Conservation (phyloP, 768 basidiomycete species). For the Kondoa malvinella region DNA sequence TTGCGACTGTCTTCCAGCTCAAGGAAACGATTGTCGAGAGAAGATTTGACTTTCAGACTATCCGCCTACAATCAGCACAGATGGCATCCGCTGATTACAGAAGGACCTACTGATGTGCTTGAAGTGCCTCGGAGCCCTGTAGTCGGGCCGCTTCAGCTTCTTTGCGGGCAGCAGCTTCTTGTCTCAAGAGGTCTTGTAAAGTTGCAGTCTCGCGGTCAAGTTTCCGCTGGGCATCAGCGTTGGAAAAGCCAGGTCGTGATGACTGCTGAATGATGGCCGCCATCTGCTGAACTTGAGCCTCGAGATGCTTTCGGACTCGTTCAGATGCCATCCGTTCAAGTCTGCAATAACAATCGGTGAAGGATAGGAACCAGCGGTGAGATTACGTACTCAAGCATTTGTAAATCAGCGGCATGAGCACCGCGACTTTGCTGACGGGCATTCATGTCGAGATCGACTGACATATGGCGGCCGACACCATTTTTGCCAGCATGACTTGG, state of each 20-base stretch:
- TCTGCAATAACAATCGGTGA: not conserved
- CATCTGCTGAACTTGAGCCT: constrained; percentile 6
- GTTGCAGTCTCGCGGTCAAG: not conserved
- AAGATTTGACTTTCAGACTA: constrained; percentile 8
- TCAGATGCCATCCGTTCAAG: not conserved
- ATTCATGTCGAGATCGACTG: not conserved
- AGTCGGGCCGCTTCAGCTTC: constrained; percentile 6
- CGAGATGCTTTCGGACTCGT: constrained; percentile 1
- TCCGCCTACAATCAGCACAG: not conserved
- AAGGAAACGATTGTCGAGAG: constrained; percentile 6
- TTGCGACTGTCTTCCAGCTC: constrained; percentile 7
- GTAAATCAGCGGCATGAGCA: not conserved
- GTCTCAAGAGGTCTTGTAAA: constrained; percentile 1
- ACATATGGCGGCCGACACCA: not conserved
- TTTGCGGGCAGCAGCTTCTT: constrained; percentile 3
- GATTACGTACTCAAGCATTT: constrained; percentile 8
- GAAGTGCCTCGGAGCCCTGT: constrained; percentile 7
- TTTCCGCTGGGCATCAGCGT: not conserved
- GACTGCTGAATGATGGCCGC: not conserved
- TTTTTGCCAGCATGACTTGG: not conserved
- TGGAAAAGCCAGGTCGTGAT: not conserved
- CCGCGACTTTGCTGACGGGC: not conserved
- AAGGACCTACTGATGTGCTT: constrained; percentile 1
- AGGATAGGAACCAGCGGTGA: not conserved
- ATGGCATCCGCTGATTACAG: not conserved